Base-by-base conservation (phyloP, 2,329 filamentous ascomycete genomes). In the Alternaria rosae region DNA sequence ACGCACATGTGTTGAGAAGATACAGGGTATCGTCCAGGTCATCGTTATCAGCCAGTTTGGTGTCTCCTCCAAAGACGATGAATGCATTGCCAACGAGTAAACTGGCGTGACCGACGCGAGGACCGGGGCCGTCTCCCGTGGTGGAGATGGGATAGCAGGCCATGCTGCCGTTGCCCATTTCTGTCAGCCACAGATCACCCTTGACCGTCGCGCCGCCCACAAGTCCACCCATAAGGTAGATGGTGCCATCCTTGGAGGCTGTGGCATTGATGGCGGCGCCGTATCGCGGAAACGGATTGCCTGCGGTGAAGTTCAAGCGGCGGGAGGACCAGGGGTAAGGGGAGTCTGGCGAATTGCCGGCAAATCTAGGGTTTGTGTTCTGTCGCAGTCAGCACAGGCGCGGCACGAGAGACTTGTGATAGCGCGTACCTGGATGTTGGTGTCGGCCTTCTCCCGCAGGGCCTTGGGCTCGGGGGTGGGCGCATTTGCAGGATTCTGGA, bases 51-150 rank as follows among this genome's bases (percentile, higher is more conserved):
- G 97, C 93, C 77, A 97, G 91, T 81, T 99, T 99, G 54, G 95
- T 99, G 79, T 99, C 96, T 76, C 95, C 95, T 52, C 95, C 96
- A 76, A 98, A 99, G 12, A 99, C 95, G 70, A 99, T 99, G 78
- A 98, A 99, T 0, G 95, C 95, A 80, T 99, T 99, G 60, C 96
- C 96, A 56, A 99, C 95, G 15, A 99, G 85, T 73, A 99, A 84
- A 83, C 94, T 96, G 20, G 94, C 87, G 82, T 99, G 95, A 4
- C 95, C 95, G 54, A 99, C 95, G 82, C 95, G 88, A 2, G 96
- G 95, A 5, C 95, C 94, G 1, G 95, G 96, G 0, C 95, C 95
- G 80, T 99, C 95, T 20, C 93, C 92, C 0, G 93, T 95, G 1
- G 95, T 97, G 11, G 91, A 88, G 58, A 99, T 88, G 23, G 94